phyloP scores from a whole-genome alignment of 345 rosid genomes.

The Fremontodendron californicum region DNA sequence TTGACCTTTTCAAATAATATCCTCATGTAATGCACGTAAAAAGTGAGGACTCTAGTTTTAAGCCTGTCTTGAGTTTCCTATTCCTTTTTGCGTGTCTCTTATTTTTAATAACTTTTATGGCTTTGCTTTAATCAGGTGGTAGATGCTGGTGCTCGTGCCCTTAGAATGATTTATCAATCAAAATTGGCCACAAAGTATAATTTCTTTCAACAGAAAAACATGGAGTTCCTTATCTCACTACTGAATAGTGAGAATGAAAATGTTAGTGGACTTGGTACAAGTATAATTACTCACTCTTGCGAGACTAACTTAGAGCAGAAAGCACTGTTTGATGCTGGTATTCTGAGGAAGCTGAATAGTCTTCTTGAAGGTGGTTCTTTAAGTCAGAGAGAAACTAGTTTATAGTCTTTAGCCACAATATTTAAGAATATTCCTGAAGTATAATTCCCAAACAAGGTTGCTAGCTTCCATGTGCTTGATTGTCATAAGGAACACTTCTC shows the following conservation, averaged over 20 bases:
- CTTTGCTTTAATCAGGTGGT: conserved; percentile 51
- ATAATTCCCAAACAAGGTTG: conserved; percentile 62
- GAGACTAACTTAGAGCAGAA: conserved; percentile 57
- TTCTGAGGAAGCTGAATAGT: conserved; percentile 47
- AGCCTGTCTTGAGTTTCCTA: neutral
- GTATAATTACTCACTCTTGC: conserved; percentile 77
- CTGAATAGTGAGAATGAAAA: conserved; percentile 64
- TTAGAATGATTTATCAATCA: conserved; percentile 83
- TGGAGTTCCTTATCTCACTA: conserved; percentile 69
- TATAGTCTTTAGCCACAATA: conserved; percentile 68
- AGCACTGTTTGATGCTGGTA: conserved; percentile 63
- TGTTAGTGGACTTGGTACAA: conserved; percentile 78
- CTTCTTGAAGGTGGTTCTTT: conserved; percentile 80
- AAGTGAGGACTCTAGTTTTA: conserved; percentile 2
- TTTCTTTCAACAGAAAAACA: conserved; percentile 52
- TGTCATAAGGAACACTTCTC: conserved; percentile 56
- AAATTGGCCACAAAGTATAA: conserved; percentile 73
- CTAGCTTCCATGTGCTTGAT: conserved; percentile 79
- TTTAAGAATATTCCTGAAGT: conserved; percentile 58
- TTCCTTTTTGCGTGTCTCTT: neutral
- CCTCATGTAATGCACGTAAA: neutral
- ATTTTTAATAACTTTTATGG: neutral
- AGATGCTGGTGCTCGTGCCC: conserved; percentile 81
- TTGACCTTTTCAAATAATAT: neutral
- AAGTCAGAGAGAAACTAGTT: conserved; percentile 71